Evolutionary conservation across 2,329 filamentous ascomycete species (phyloP).

Genomic region (Hypoxylon sp.): DNA sequence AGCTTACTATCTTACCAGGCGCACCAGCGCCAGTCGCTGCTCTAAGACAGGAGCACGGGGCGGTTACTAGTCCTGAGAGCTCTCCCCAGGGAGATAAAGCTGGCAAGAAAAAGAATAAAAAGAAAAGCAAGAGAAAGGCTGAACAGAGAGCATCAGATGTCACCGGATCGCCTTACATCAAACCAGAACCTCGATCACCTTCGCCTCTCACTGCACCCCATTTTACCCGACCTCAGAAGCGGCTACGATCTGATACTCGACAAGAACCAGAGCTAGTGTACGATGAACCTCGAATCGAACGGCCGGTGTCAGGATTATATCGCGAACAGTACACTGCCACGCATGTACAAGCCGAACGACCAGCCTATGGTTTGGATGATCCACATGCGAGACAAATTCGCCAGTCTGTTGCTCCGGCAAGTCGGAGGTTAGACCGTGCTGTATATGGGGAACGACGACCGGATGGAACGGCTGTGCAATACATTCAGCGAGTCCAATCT

Average conservation of each 20-base stretch:
- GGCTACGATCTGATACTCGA: constrained; percentile 63
- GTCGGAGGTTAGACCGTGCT: constrained; percentile 47
- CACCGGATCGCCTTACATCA: constrained; percentile 68
- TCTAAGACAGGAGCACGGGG: constrained; percentile 64
- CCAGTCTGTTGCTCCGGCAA: constrained; percentile 49
- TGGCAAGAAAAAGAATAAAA: constrained; percentile 68
- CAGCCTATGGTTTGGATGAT: constrained; percentile 51
- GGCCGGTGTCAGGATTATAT: constrained; percentile 55
- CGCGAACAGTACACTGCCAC: constrained; percentile 51
- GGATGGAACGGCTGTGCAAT: constrained; percentile 53
- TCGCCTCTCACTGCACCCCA: constrained; percentile 68
- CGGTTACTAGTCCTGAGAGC: constrained; percentile 70
- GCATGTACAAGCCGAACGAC: constrained; percentile 44
- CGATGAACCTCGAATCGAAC: constrained; percentile 61
- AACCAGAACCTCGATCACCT: constrained; percentile 73
- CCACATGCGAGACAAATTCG: constrained; percentile 49
- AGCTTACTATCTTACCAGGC: constrained; percentile 55
- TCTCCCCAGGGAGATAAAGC: constrained; percentile 67
- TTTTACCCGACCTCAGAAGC: constrained; percentile 69
- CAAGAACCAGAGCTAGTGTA: constrained; percentile 59
- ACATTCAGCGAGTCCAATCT: constrained; percentile 56
- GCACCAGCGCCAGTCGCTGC: constrained; percentile 68
- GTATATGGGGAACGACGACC: constrained; percentile 52
- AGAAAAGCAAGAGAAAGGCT: constrained; percentile 65
- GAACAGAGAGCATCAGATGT: constrained; percentile 63